Conservation (phyloP, 306 rosid species). For the Quercus ilex region DNA sequence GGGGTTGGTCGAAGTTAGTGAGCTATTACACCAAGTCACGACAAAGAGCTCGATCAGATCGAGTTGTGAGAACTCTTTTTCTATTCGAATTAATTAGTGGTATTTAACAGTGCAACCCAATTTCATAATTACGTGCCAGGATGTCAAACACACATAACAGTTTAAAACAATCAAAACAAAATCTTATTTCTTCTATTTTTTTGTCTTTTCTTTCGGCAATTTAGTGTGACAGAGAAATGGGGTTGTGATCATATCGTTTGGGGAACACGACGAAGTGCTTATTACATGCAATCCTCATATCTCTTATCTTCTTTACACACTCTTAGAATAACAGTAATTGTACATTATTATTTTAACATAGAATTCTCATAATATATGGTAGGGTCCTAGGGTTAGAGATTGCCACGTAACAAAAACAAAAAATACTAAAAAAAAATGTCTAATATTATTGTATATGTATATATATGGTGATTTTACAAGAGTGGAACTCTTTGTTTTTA, state of each 20-base stretch:
- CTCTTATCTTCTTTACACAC: slow-evolving; percentile 11
- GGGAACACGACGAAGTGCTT: slow-evolving; percentile 31
- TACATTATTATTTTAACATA: slow-evolving; percentile 2
- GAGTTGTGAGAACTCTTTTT: slow-evolving; percentile 37
- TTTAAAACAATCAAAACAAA: slow-evolving; percentile 41
- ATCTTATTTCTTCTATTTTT: slow-evolving; percentile 50
- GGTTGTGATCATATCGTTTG: slow-evolving; percentile 9
- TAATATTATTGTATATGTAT: background rate
- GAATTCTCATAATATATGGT: background rate
- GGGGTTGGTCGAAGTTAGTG: slow-evolving; percentile 28
- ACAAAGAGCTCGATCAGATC: slow-evolving; percentile 43
- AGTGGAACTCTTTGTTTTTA: background rate
- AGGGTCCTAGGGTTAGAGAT: slow-evolving; percentile 3
- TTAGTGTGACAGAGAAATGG: slow-evolving; percentile 11
- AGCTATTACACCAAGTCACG: slow-evolving; percentile 23
- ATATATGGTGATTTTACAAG: slow-evolving; percentile 26
- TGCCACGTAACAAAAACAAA: slow-evolving; percentile 20
- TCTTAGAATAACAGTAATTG: background rate
- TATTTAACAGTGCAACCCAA: slow-evolving; percentile 22
- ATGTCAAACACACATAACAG: slow-evolving; percentile 43
- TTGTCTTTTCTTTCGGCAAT: slow-evolving; percentile 62
- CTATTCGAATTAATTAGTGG: slow-evolving; percentile 2
- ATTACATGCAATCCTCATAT: slow-evolving; percentile 14
- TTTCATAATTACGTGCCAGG: slow-evolving; percentile 60
- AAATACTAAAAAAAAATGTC: no score